Conservation (phyloP, 768 basidiomycete species). For the Tricholoma furcatifolium region DNA sequence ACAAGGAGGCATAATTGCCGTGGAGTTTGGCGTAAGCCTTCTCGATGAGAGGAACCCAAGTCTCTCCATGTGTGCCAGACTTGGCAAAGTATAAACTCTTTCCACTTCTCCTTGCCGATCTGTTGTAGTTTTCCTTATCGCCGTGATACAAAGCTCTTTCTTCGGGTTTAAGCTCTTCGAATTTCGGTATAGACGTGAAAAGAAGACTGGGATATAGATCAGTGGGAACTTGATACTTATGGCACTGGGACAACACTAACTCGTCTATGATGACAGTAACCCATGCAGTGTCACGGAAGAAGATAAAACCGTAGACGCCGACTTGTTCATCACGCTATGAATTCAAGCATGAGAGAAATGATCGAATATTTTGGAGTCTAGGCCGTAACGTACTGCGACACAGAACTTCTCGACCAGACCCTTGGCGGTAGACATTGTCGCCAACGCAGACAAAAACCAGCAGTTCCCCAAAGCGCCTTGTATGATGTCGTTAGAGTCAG, state of each 20-base stretch:
- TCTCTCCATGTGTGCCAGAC: constrained; percentile 47
- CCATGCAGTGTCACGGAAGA: constrained; percentile 53
- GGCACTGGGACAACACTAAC: constrained; percentile 22
- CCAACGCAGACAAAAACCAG: constrained; percentile 54
- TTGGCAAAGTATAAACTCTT: constrained; percentile 50
- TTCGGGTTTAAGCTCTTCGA: constrained; percentile 39
- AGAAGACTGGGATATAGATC: constrained; percentile 35
- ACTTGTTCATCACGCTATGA: constrained; percentile 47
- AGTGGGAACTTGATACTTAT: not conserved
- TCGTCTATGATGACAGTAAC: constrained; percentile 57
- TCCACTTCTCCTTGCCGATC: constrained; percentile 43
- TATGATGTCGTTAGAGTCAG: constrained; percentile 41
- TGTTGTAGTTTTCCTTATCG: constrained; percentile 46
- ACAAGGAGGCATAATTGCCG: constrained; percentile 45
- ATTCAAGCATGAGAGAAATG: not conserved
- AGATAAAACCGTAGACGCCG: constrained; percentile 60
- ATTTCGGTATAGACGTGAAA: constrained; percentile 49
- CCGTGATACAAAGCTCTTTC: constrained; percentile 49
- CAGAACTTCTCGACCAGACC: constrained; percentile 53
- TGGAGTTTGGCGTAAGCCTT: constrained; percentile 62
- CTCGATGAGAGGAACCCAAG: constrained; percentile 58
- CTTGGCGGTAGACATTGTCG: constrained; percentile 42
- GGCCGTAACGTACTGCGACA: constrained; percentile 36
- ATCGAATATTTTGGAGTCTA: not conserved
- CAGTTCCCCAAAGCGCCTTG: constrained; percentile 52